phyloP scores from a whole-genome alignment of 306 rosid species.

The Sesbania bispinosa region DNA sequence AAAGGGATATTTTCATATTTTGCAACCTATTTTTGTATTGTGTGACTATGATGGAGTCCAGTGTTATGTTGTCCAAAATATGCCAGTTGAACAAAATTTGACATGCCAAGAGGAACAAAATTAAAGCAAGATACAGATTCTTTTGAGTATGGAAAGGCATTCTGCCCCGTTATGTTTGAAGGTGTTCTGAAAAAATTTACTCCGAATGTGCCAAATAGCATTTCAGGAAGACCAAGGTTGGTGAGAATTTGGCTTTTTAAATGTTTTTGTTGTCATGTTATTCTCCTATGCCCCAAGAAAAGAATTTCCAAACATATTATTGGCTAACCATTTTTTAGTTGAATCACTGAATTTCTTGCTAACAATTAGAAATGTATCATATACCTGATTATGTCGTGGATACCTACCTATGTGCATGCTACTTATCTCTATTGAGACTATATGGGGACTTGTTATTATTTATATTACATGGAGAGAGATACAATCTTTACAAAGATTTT shows the following conservation, averaged over 20 bases:
- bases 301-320: background rate
- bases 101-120: slow-evolving; percentile 48
- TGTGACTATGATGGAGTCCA: background rate
- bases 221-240: slow-evolving; percentile 90
- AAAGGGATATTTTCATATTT: background rate
- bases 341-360: background rate
- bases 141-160: slow-evolving; percentile 70
- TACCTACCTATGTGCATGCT: background rate
- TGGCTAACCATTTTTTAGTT: background rate
- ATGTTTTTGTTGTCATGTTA: background rate
- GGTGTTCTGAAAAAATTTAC: slow-evolving; percentile 63
- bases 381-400: background rate
- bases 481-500: background rate
- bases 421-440: background rate
- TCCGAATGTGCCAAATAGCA: slow-evolving; percentile 64
- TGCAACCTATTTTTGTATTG: background rate
- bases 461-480: background rate
- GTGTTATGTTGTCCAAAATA: background rate
- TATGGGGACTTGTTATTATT: background rate
- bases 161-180: slow-evolving; percentile 84
- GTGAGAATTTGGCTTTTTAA: slow-evolving; percentile 19
- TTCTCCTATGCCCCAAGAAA: background rate
- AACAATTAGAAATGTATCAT: background rate
- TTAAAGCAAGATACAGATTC: slow-evolving; percentile 42
- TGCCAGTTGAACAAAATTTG: slow-evolving; percentile 37